Conservation (phyloP, 257 asterid species). For the Penstemon barbatus region DNA sequence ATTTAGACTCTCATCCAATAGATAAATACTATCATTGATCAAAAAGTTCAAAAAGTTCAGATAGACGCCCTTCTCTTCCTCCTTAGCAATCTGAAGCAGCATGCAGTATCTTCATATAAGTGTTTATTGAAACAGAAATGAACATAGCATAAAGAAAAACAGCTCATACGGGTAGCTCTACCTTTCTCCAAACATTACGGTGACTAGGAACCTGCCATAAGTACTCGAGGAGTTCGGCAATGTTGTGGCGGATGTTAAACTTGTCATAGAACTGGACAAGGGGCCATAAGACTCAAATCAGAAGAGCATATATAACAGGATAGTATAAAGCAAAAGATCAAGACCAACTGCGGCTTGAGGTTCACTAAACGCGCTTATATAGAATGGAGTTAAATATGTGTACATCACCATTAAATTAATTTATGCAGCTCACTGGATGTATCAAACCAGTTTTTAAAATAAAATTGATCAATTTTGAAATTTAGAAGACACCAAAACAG, state of each 20-base stretch:
- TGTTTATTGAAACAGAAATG: conserved; percentile 6
- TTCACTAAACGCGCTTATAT: background rate
- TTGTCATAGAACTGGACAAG: conserved; percentile 90
- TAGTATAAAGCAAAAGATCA: background rate
- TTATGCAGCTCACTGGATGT: conserved; percentile 11
- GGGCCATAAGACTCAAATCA: conserved; percentile 32
- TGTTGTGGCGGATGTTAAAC: conserved; percentile 97
- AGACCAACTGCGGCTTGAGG: background rate
- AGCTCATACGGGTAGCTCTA: conserved; percentile 31
- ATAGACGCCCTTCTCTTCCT: conserved; percentile 96
- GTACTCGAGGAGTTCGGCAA: conserved; percentile 96
- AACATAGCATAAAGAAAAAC: conserved; percentile 5
- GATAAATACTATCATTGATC: conserved; percentile 90
- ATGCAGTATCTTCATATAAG: conserved; percentile 19
- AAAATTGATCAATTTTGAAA: background rate
- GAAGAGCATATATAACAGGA: conserved; percentile 14
- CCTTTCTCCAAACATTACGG: conserved; percentile 97
- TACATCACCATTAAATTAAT: background rate
- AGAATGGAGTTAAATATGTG: background rate
- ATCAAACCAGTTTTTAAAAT: background rate
- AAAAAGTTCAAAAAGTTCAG: conserved; percentile 88
- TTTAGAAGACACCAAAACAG: background rate
- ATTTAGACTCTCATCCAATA: conserved; percentile 95
- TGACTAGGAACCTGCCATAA: conserved; percentile 99
- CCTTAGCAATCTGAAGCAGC: conserved; percentile 80